Percentiles rank a stretch among this genome's conserved stretches.
Evolutionary conservation across 2,329 filamentous ascomycete genomes (phyloP).

Genomic region (Orbilia oligospora): DNA sequence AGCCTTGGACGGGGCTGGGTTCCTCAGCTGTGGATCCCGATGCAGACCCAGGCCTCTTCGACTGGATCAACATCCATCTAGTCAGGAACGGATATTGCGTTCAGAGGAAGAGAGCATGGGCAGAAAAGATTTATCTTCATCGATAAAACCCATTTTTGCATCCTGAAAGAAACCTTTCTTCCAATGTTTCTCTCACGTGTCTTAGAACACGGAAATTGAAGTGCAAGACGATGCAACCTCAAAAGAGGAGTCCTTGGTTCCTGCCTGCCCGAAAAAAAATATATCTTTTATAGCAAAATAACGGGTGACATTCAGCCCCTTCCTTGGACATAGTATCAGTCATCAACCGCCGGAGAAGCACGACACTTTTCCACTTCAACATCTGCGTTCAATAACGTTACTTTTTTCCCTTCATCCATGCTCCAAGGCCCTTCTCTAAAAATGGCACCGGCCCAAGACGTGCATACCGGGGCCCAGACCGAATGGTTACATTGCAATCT

Average conservation of each 20-base stretch:
- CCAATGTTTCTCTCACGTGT: conserved; percentile 40
- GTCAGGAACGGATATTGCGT: conserved; percentile 53
- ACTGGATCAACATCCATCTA: conserved; percentile 50
- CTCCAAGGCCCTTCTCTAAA: conserved; percentile 54
- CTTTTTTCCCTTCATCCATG: conserved; percentile 40
- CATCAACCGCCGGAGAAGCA: conserved; percentile 49
- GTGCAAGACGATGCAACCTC: conserved; percentile 52
- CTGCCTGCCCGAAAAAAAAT: conserved; percentile 41
- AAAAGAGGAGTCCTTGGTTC: conserved; percentile 37
- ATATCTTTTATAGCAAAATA: conserved; percentile 34
- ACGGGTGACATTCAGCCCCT: conserved; percentile 55
- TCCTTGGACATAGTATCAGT: conserved; percentile 43
- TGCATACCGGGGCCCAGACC: conserved; percentile 41
- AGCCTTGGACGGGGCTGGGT: conserved; percentile 58
- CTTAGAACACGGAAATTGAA: conserved; percentile 50
- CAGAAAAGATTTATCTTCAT: conserved; percentile 26
- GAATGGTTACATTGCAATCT: conserved; percentile 60
- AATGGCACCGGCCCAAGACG: conserved; percentile 49
- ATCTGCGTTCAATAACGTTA: conserved; percentile 35
- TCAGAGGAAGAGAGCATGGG: conserved; percentile 9
- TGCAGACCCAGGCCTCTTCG: conserved; percentile 30
- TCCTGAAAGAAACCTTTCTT: conserved; percentile 2
- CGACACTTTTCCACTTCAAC: conserved; percentile 36
- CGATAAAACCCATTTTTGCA: background rate
- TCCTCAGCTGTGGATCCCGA: conserved; percentile 53